Evolutionary conservation across 768 basidiomycete species (phyloP).

Genomic region (Psilocybe subaeruginosa): DNA sequence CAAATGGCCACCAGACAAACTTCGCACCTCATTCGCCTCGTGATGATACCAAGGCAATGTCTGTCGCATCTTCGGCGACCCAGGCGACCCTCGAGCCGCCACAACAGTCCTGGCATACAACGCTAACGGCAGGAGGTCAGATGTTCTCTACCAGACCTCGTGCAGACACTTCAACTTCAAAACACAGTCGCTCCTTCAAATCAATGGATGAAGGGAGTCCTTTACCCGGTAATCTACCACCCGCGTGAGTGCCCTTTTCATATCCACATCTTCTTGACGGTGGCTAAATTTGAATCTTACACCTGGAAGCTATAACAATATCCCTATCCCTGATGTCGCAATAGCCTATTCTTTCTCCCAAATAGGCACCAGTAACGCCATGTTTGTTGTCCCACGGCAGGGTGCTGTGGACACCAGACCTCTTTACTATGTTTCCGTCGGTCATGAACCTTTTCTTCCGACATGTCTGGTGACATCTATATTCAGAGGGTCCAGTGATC

Average conservation of each 20-base stretch:
- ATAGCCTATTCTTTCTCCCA: conserved; percentile 18
- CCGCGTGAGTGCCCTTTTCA: background rate
- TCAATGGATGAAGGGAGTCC: background rate
- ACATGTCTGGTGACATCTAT: conserved; percentile 21
- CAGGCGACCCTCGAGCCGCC: background rate
- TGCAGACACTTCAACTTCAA: background rate
- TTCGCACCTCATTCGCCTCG: no score
- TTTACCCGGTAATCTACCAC: background rate
- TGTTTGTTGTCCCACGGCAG: conserved; percentile 18
- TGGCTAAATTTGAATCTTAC: background rate
- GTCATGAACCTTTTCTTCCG: conserved; percentile 22
- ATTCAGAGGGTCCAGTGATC: conserved; percentile 15
- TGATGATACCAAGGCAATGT: no score
- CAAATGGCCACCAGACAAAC: no score
- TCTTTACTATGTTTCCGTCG: conserved; percentile 21
- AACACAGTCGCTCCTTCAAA: background rate
- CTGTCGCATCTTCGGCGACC: background rate
- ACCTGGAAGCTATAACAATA: conserved; percentile 3
- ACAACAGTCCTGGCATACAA: background rate
- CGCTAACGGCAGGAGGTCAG: background rate
- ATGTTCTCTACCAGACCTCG: background rate
- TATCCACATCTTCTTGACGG: background rate
- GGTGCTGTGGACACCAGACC: conserved; percentile 16
- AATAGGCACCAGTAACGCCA: conserved; percentile 5
- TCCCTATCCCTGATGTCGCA: conserved; percentile 9